Evolutionary conservation across 2,329 filamentous ascomycete genomes (phyloP), one percentile per base, ranked within the genome.

Genomic region (Neophaeococcomyces mojaviensis): DNA sequence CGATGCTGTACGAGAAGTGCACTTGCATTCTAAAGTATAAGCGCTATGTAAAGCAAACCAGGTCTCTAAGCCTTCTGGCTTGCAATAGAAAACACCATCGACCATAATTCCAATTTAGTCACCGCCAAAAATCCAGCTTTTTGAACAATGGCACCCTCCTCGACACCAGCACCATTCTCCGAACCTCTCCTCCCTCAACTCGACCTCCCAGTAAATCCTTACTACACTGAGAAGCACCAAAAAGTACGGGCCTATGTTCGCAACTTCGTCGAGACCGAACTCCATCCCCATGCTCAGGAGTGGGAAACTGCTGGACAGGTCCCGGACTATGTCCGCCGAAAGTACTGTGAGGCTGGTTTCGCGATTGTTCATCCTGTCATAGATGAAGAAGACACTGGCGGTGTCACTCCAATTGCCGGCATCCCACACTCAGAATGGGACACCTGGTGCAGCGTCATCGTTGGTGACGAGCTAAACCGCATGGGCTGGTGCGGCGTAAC

Each of bases 351-450:
- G 46, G 72, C 88, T 74, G 66, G 88, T 12, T 63, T 88, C 15
- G 81, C 83, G 0, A 78, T 78, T 10, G 68, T 88, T 18, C 81
- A 82, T 0, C 75, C 82, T 0, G 82, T 3, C 71, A 72, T 46
- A 81, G 82, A 78, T 65, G 86, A 51, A 79, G 81, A 63, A 72
- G 70, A 42, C 58, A 82, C 24, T 79, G 81, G 1, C 78, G 88
- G 40, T 67, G 78, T 51, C 73, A 82, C 56, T 74, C 88, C 88
- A 28, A 68, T 81, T 0, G 82, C 81, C 1, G 76, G 75, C 0
- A 64, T 83, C 2, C 79, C 78, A 53, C 77, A 87, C 3, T 82
- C 87, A 57, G 81, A 88, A 22, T 88, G 81, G 67, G 83, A 86
- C 57, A 80, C 81, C 50, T 70, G 86, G 16, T 83, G 88, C 59